phyloP scores from a whole-genome alignment of 139 green algal genomes.

The Yamagishiella unicocca region DNA sequence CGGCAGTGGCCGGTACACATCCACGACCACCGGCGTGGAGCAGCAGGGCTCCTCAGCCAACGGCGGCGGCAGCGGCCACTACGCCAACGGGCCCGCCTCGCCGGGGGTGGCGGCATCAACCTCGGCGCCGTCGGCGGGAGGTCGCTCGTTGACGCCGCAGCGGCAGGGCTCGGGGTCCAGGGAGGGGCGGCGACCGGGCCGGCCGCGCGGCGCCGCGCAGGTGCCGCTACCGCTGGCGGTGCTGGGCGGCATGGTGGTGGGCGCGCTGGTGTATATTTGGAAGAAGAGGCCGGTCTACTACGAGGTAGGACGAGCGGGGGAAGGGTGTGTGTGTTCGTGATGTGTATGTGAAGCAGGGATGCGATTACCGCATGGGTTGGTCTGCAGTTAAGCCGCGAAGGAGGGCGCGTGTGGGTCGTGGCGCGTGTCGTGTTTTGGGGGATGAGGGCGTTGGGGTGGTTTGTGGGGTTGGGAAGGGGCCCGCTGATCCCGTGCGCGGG shows the following conservation, averaged over 20 bases:
- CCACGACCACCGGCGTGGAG: neutral
- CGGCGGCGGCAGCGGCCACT: neutral
- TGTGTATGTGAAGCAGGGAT: too few relatives aligned
- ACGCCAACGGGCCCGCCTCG: neutral
- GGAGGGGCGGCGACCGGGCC: neutral
- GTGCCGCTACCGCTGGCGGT: conserved; percentile 47
- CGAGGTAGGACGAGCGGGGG: conserved; percentile 18
- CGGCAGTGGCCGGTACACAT: neutral
- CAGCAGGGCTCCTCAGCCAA: neutral
- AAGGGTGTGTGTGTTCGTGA: too few relatives aligned
- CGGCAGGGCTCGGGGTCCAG: neutral
- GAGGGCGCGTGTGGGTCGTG: too few relatives aligned
- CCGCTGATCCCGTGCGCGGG: too few relatives aligned
- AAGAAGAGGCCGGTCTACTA: conserved; percentile 42
- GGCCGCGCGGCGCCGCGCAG: neutral
- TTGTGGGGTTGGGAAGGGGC: too few relatives aligned
- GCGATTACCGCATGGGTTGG: too few relatives aligned
- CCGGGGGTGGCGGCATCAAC: neutral
- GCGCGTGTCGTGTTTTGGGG: too few relatives aligned
- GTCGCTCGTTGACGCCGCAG: neutral
- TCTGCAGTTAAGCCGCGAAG: too few relatives aligned
- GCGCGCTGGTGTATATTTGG: conserved; percentile 41
- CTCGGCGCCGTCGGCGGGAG: neutral
- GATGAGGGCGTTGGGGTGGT: too few relatives aligned
- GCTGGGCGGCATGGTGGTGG: conserved; percentile 34